Conservation (phyloP, 2,329 filamentous ascomycete genomes). For the Trichoderma sp. region DNA sequence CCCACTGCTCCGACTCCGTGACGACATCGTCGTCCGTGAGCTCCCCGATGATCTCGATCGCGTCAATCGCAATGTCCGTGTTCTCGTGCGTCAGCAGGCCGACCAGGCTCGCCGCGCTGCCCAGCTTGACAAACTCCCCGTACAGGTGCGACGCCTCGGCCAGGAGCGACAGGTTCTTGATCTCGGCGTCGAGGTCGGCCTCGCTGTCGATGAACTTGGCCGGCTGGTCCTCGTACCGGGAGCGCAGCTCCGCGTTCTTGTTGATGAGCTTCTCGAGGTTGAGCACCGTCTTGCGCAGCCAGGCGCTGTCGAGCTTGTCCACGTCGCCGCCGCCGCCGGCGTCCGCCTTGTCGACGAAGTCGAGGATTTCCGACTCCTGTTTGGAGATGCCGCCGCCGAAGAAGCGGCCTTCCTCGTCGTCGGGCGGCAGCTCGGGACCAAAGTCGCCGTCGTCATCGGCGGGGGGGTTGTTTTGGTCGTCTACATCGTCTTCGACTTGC, state of each 20-base stretch:
- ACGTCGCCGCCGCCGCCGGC: conserved; percentile 46
- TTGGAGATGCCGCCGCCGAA: conserved; percentile 89
- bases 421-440: conserved; percentile 51
- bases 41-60: conserved; percentile 86
- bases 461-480: conserved; percentile 42
- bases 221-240: conserved; percentile 79
- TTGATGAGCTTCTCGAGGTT: conserved; percentile 89
- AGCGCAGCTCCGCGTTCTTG: conserved; percentile 86
- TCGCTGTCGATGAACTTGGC: conserved; percentile 83
- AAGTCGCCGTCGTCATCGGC: conserved; percentile 54
- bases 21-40: conserved; percentile 91
- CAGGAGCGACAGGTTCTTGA: conserved; percentile 83
- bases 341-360: conserved; percentile 71
- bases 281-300: conserved; percentile 79
- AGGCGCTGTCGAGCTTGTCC: conserved; percentile 80
- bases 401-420: conserved; percentile 92
- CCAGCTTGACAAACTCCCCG: conserved; percentile 74
- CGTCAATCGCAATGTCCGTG: conserved; percentile 91
- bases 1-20: conserved; percentile 80
- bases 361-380: conserved; percentile 78
- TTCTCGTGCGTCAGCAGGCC: conserved; percentile 90
- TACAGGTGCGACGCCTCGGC: conserved; percentile 86
- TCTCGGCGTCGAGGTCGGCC: conserved; percentile 84
- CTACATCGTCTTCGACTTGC: conserved; percentile 49
- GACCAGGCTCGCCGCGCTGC: conserved; percentile 73